Conservation (phyloP, 169 alveolate genomes). For the Babesia bovis region DNA sequence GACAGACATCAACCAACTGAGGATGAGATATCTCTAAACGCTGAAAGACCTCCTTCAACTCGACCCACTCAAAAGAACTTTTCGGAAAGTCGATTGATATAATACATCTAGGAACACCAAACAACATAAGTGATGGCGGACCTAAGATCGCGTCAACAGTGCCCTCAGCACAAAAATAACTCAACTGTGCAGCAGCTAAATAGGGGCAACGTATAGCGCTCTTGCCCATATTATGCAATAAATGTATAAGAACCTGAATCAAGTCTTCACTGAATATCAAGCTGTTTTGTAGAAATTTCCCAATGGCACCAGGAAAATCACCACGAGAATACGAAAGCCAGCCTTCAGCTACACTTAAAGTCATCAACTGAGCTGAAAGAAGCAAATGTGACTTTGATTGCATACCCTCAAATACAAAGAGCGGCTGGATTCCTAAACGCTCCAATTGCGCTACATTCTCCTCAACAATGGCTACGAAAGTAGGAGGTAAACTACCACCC, state of each 20-base stretch:
- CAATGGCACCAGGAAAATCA: constrained; percentile 24
- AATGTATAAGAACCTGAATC: constrained; percentile 60
- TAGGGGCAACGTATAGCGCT: constrained; percentile 74
- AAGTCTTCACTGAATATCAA: constrained; percentile 57
- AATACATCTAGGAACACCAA: constrained; percentile 66
- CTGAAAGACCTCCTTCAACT: constrained; percentile 57
- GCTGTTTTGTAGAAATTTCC: constrained; percentile 38
- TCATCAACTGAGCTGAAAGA: constrained; percentile 56
- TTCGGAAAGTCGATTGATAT: constrained; percentile 58
- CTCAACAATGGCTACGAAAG: constrained; percentile 30
- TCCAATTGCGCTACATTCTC: constrained; percentile 52
- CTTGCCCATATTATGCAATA: constrained; percentile 63
- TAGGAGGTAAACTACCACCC: constrained; percentile 41
- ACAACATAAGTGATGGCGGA: constrained; percentile 71
- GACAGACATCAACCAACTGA: constrained; percentile 71
- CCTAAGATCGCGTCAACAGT: constrained; percentile 67
- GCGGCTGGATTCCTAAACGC: constrained; percentile 52
- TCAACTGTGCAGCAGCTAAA: constrained; percentile 72
- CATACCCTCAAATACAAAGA: constrained; percentile 65
- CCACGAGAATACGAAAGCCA: constrained; percentile 54
- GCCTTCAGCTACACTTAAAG: constrained; percentile 48
- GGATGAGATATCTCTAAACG: constrained; percentile 60
- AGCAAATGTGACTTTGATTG: constrained; percentile 56
- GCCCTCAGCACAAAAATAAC: constrained; percentile 64
- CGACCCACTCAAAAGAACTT: constrained; percentile 53